Base-by-base conservation (phyloP, 805 yeast genomes). In the Zygoascus ofunaensis region DNA sequence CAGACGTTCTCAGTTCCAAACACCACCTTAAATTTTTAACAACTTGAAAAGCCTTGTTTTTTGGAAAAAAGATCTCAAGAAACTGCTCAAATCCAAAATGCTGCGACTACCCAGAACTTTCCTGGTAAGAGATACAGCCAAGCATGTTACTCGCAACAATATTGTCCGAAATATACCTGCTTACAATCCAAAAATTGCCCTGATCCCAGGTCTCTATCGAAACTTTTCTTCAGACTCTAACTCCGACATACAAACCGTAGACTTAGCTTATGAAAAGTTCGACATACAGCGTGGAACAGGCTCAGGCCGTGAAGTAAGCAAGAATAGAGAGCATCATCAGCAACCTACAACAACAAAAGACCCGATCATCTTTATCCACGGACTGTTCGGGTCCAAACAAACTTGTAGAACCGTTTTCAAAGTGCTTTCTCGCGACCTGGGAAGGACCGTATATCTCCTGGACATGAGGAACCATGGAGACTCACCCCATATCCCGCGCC, bases 401-500 rank as follows among this genome's bases (percentile, higher is more conserved):
- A 90, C 87, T 61, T 86, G 85, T 55, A 66, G 95, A 47, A 69
- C 86, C 0, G 85, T 89, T n/a, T 84, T 87, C 7, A 76, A 75
- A 10, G 57, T 56, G 1, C 45, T 65, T n/a, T 64, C 69, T 1
- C 50, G 63, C 14, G 67, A 62, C 18, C 53, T 66, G 30, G 44
- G 50, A 20, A 53, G 61, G 14, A 48, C 59, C 3, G 63, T 66
- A 3, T 67, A 60, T 47, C 62, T 23, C 52, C 17, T 37, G 15
- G 97, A 90, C 59, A 68, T 89, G 47, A 69, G 98, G 49, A 89
- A 92, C 62, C 96, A 89, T 59, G 98, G 98, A 1, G 78, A 73
- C n/a, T 84, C 95, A 1, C 96, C 96, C 1, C 94, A 83, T 54
- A 58, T 55, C n/a, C 57, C 61, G 0, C 65, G 82, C 24, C 85